Evolutionary conservation across 176 grass and related monocot species (phyloP), one percentile per base, ranked within the genome.

Genomic region (Oryza nivara): DNA sequence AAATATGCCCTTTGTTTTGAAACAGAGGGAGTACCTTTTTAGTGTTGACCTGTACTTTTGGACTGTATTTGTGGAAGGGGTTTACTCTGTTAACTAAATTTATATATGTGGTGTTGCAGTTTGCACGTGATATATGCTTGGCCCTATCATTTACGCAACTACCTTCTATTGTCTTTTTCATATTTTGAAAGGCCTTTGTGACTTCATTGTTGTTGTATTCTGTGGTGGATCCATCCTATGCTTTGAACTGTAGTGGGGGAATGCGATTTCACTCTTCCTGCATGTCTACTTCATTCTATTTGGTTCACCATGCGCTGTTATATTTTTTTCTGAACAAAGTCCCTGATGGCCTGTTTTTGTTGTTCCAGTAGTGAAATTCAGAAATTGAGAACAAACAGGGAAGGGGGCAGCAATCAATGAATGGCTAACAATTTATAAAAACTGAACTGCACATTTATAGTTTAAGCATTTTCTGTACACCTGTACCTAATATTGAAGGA

Each of bases 11-110:
- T 35, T 35, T 35, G 34, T 35, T 35, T 35, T 4, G 34, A 35
- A 35, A 35, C 34, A 35, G 34, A 4, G 34, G 34, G 34, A 35
- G 4, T 4, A 40, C 6, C 8, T 87, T 86, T 34, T 72, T 3
- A 66, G 23, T 84, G 58, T 80, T 93, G 44, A 73, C 74, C 73
- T 86, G 67, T 65, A 70, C 22, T 35, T 77, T 28, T 69, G 9
- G 70, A 73, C 63, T 85, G 19, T 80, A 25, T 76, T 77, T 85
- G 10, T 77, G 36, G 70, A 70, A 40, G 63, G 28, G 8, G 30
- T 83, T 38, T 9, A 68, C 70, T 9, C 22, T 79, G 36, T 77
- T 16, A 35, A 35, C 34, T 73, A 49, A 26, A 43, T 76, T 23
- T 25, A 46, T 68, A 73, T n/a, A 65, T 45, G 20, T 35, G 65